Base-by-base conservation (phyloP, 305 asterid species). In the Fraxinus ornus region DNA sequence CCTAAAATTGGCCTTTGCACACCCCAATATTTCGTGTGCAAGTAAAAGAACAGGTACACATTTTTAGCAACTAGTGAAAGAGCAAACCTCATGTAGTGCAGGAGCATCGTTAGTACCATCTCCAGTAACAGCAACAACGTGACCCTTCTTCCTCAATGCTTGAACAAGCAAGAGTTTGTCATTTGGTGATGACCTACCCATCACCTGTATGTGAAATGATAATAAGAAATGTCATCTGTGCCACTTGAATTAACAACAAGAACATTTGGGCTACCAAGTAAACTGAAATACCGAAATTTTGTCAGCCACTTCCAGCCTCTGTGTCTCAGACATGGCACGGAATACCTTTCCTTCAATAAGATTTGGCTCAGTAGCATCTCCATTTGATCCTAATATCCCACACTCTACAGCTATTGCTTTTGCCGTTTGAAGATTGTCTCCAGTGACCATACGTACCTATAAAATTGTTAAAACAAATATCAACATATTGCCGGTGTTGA, bases 51-150 rank as follows among this genome's bases (percentile, higher is more conserved):
- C 80, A 24, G 24, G 76, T 49, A 44, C 41, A 7, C 44, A 64
- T 30, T 5, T 47, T 30, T 19, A 36, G 28, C 49, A 84, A 71
- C 36, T 36, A 47, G 24, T 74, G 75, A 74, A 71, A 86, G 83
- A 85, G 22, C 88, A 80, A 70, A 95, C 99, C 98, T 96, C 98
- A 15, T 96, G 98, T 76, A 96, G 85, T 79, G 99, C 99, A 79
- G 99, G 99, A 86, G 99, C 99, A 90, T 96, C 99, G 86, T 96
- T 94, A 76, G 99, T 94, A 30, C 99, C 99, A 91, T 96, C 99
- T 80, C 99, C 99, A 49, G 99, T 96, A 64, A 96, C 99, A 80
- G 98, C 99, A 72, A 96, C 99, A 44, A 96, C 98, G 79, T 96
- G 98, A 24, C 97, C 98, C 66, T 47, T 91, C 89, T 86, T 96